Conservation (phyloP, 176 grass and related monocot genomes). For the Eleusine indica region DNA sequence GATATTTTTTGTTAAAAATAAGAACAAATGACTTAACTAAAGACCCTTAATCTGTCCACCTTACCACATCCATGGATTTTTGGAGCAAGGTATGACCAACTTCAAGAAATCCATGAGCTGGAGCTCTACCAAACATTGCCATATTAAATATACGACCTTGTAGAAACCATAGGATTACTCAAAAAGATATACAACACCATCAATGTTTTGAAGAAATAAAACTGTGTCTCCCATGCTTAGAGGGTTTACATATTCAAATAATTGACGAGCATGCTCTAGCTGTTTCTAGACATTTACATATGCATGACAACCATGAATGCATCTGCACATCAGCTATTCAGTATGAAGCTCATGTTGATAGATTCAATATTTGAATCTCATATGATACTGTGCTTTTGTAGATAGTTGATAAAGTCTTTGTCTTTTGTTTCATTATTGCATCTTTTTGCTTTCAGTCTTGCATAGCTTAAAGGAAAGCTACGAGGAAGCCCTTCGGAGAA, state of each 20-base stretch:
- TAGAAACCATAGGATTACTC: not conserved
- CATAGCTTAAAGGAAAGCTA: conserved; percentile 76
- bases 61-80: not conserved
- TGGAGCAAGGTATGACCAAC: not conserved
- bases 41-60: not conserved
- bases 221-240: not conserved
- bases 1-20: not conserved
- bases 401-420: not conserved
- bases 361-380: not conserved
- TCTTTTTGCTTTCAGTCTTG: conserved; percentile 56
- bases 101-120: not conserved
- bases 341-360: not conserved
- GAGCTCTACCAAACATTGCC: not conserved
- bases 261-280: not conserved
- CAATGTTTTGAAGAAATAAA: not conserved
- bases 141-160: not conserved
- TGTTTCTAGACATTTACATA: not conserved
- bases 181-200: not conserved
- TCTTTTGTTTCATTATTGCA: conserved; percentile 12
- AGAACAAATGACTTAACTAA: not conserved
- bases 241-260: not conserved
- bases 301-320: not conserved
- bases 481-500: conserved; percentile 70
- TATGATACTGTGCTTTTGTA: conserved; percentile 5
- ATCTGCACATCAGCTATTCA: not conserved